These are phyloP conservation scores for Exophiala viscosa DNA, from an alignment of 2,329 filamentous ascomycete genomes.

Conservation along the genomic window DNA sequence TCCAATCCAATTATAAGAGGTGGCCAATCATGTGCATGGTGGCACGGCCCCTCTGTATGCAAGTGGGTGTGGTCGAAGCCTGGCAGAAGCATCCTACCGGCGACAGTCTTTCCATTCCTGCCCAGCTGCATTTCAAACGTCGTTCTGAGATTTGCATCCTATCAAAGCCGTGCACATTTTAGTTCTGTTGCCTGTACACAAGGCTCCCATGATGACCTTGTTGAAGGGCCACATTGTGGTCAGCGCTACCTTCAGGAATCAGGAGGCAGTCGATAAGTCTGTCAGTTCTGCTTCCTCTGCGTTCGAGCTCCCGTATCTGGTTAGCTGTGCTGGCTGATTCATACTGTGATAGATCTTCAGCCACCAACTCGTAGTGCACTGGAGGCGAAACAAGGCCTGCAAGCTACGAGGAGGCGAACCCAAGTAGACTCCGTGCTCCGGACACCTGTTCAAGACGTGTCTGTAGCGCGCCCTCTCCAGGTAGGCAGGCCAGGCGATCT, in stretches of 20 bases:
- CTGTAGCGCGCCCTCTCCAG: no score
- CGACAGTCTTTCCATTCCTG: conserved; percentile 10
- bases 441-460: no score
- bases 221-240: conserved; percentile 17
- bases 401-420: no score
- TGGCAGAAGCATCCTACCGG: conserved; percentile 11
- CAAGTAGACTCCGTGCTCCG: no score
- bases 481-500: no score
- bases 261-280: background rate
- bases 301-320: background rate
- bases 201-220: conserved; percentile 16
- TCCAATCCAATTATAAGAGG: conserved; percentile 8
- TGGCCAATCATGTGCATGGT: conserved; percentile 10
- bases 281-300: background rate
- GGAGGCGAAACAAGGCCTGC: no score
- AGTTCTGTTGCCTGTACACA: conserved; percentile 5
- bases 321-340: background rate
- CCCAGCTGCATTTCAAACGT: conserved; percentile 10
- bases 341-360: background rate
- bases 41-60: conserved; percentile 9
- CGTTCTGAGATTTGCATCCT: conserved; percentile 17
- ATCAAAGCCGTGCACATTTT: background rate
- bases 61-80: conserved; percentile 15
- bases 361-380: background rate
- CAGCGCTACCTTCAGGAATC: conserved; percentile 14